Base-by-base conservation (phyloP, 768 basidiomycete genomes). In the Mycena vitilis region DNA sequence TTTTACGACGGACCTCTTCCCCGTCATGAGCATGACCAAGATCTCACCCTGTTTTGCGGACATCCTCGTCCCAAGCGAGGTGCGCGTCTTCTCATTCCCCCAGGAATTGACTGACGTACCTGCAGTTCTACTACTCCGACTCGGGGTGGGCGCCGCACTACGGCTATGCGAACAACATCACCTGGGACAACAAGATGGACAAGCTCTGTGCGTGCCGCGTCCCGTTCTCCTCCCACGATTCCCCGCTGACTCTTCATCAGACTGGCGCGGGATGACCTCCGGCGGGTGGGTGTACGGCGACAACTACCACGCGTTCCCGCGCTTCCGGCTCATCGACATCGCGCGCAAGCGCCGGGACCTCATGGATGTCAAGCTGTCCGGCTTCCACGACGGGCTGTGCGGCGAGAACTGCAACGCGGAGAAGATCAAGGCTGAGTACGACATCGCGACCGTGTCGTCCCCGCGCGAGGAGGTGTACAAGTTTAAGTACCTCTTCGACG, bases 31-130 rank as follows among this genome's bases (percentile, higher is more conserved):
- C 57, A 69, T 69, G 71, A 63, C 71, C 36, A 72, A 72, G 48
- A 62, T 72, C 51, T 60, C 53, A 18, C 69, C 72, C 10, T 73
- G 72, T 38, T 73, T 73, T 47, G 49, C 69, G 3, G 72, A 73
- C n/a, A 73, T 73, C 34, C 70, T 73, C 36, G 66, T 73, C n/a
- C 72, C 72, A 15, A 71, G 63, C 52, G 69, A 70, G 69, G 68
- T 67, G 7, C 23, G 65, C 20, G 30, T 10, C 8, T 22, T 22
- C 38, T 44, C 51, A 5, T 38, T 25, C 30, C 30, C 30, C 2
- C 30, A 30, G 2, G 36, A 18, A 16, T 23, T 25, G 13, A 52
- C 5, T 60, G 20, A 38, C 37, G 12, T 4, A 23, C 23, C 9
- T 13, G 2, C 23, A 71, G 71, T 72, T 69, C 47, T 69, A 72